Evolutionary conservation across 2,329 filamentous ascomycete genomes (phyloP).

Genomic region (Fusarium keratoplasticum): DNA sequence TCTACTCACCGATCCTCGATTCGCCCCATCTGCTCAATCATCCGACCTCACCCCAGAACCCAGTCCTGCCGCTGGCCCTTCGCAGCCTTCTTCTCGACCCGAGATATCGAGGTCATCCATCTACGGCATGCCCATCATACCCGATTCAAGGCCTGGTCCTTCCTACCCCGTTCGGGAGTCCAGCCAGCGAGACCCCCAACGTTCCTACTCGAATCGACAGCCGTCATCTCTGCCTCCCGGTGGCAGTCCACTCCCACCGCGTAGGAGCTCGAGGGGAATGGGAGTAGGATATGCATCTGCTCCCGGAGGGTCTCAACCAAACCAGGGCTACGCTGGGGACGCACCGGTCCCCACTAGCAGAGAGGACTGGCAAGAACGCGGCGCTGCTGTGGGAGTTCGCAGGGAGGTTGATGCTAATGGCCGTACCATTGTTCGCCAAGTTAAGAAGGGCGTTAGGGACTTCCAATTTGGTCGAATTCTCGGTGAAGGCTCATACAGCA

Average conservation of each 20-base stretch:
- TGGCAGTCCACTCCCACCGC: constrained; percentile 75
- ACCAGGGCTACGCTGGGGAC: constrained; percentile 53
- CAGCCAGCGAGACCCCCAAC: constrained; percentile 70
- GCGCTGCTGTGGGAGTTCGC: constrained; percentile 85
- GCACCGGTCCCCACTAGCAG: constrained; percentile 67
- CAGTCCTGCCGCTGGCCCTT: constrained; percentile 18
- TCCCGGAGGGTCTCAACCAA: constrained; percentile 37
- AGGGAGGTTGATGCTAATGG: constrained; percentile 89
- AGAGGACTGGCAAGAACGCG: constrained; percentile 96
- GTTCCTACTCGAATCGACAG: constrained; percentile 72
- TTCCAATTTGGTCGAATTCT: constrained; percentile 93
- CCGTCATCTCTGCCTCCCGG: constrained; percentile 57
- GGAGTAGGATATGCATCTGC: constrained; percentile 64
- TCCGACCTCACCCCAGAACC: constrained; percentile 29
- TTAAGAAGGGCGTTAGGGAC: constrained; percentile 98
- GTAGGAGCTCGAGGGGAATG: constrained; percentile 80
- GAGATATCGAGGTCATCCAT: constrained; percentile 58
- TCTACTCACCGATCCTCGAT: constrained; percentile 38
- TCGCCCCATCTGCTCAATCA: constrained; percentile 23
- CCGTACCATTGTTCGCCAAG: constrained; percentile 81
- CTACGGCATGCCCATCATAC: constrained; percentile 66
- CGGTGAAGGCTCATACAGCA: constrained; percentile 98
- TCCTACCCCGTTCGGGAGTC: constrained; percentile 71
- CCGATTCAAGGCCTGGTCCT: constrained; percentile 70
- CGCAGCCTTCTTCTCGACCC: constrained; percentile 32